phyloP scores from a whole-genome alignment of 345 rosid species.

The Pelargonium nanum region DNA sequence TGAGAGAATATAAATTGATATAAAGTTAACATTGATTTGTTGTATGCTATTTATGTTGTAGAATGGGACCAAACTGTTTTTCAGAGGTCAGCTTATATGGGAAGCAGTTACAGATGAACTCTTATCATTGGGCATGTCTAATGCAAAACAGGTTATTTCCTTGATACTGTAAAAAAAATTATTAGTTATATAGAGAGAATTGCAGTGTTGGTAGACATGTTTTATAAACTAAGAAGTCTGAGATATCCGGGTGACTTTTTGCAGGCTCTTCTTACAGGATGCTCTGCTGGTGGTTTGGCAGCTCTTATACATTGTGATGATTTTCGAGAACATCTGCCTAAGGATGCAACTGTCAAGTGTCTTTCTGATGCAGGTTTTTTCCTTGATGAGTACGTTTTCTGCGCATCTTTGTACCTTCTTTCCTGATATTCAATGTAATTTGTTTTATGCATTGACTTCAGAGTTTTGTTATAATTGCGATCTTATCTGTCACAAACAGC shows the following conservation, averaged over 20 bases:
- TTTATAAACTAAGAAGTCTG: background rate
- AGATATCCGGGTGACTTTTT: slow-evolving; percentile 3
- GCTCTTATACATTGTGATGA: slow-evolving; percentile 76
- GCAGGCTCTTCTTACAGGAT: slow-evolving; percentile 88
- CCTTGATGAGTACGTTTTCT: slow-evolving; percentile 71
- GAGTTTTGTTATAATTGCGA: background rate
- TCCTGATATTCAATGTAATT: background rate
- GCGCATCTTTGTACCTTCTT: background rate
- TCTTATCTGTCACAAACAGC: background rate
- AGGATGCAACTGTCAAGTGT: slow-evolving; percentile 65
- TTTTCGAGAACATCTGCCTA: slow-evolving; percentile 54
- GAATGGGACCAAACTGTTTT: slow-evolving; percentile 54
- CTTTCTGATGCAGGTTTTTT: slow-evolving; percentile 90
- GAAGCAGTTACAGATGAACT: slow-evolving; percentile 67
- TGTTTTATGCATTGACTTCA: background rate
- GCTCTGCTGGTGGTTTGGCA: slow-evolving; percentile 97
- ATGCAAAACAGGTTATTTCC: slow-evolving; percentile 47
- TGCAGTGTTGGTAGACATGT: background rate
- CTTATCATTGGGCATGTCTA: slow-evolving; percentile 59
- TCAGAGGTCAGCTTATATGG: slow-evolving; percentile 94
- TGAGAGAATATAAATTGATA: background rate
- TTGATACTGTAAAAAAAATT: background rate
- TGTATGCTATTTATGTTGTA: slow-evolving; percentile 10
- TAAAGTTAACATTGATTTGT: background rate
- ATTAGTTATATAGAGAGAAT: too few relatives aligned